Evolutionary conservation across 345 rosid species (phyloP).

Genomic region (Gossypium anomalum): DNA sequence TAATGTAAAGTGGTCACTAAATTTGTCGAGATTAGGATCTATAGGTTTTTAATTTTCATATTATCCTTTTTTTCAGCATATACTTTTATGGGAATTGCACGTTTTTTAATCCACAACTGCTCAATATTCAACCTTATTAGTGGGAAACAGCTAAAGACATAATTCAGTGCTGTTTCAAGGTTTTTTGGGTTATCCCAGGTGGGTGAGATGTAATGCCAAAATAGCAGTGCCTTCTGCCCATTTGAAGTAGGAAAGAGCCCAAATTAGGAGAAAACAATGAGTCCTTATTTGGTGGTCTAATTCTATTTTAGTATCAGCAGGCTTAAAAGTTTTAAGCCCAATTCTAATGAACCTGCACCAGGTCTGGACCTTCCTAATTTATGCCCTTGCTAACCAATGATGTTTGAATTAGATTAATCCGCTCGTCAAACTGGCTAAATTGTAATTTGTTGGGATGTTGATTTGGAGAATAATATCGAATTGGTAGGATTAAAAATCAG

Average conservation of each 20-base stretch:
- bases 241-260: not conserved
- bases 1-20: not conserved
- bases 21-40: not conserved
- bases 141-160: too few relatives aligned
- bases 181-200: too few relatives aligned
- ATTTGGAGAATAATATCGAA: too few relatives aligned
- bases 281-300: not conserved
- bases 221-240: not conserved
- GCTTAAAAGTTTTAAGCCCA: not conserved
- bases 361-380: not conserved
- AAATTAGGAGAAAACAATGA: not conserved
- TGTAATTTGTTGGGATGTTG: too few relatives aligned
- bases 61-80: too few relatives aligned
- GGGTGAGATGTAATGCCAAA: too few relatives aligned
- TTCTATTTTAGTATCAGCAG: not conserved
- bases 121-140: too few relatives aligned
- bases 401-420: too few relatives aligned
- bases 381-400: not conserved
- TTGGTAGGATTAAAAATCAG: fast-evolving
- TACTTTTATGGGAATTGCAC: too few relatives aligned
- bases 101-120: too few relatives aligned
- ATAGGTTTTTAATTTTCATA: not conserved
- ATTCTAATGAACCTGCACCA: not conserved
- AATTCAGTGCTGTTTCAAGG: too few relatives aligned
- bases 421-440: too few relatives aligned